A percentile compares a stretch with the other conserved stretches of the same genome.
Evolutionary conservation across 2,329 filamentous ascomycete genomes (phyloP).

Genomic region (Aspergillus spinulosporus): DNA sequence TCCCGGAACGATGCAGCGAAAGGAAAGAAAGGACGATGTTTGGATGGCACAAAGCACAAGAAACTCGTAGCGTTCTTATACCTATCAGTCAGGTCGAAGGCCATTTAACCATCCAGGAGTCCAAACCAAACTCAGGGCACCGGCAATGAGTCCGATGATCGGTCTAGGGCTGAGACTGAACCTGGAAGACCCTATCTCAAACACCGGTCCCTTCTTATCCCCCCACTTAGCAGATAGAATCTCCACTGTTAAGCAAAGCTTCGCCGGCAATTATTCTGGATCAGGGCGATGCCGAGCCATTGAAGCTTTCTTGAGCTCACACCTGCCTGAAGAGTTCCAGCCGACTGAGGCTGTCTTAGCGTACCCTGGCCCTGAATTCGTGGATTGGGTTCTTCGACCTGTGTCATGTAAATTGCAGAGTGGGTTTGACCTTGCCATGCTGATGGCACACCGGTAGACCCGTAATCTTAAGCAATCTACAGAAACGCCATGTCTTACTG

Average conservation of each 20-base stretch:
- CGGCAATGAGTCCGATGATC: too few relatives aligned
- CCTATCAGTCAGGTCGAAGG: background rate
- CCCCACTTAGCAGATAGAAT: background rate
- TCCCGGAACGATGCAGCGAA: background rate
- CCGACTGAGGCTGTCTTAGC: background rate
- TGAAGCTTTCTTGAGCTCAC: background rate
- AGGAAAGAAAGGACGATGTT: background rate
- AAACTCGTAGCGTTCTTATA: background rate
- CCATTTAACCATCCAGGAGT: too few relatives aligned
- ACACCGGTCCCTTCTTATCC: background rate
- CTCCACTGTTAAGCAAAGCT: background rate
- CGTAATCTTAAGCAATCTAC: background rate
- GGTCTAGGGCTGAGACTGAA: too few relatives aligned
- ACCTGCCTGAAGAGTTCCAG: background rate
- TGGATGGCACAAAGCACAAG: background rate
- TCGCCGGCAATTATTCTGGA: background rate
- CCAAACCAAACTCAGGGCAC: too few relatives aligned
- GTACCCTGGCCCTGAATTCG: background rate
- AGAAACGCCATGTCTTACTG: background rate
- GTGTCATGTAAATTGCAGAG: background rate
- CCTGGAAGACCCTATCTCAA: background rate
- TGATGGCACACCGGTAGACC: background rate
- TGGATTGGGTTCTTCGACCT: background rate
- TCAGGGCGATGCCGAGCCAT: background rate
- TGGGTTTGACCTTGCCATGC: background rate